These are phyloP conservation scores for Pseudocercospora fijiensis DNA, from an alignment of 2,329 filamentous ascomycete species.

Conservation along the genomic window DNA sequence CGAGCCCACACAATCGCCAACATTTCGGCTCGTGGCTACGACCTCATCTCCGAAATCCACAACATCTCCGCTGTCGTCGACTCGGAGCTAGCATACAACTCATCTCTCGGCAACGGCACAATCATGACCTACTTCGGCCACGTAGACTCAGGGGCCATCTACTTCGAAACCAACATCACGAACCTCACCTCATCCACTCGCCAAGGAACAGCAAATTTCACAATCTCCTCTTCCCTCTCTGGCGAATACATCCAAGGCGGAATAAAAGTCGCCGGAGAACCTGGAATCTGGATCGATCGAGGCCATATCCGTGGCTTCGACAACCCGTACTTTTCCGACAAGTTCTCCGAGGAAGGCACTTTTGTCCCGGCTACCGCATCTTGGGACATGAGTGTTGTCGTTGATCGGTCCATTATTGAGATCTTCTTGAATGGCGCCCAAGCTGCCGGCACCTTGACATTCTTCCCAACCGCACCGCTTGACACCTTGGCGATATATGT, in stretches of 20 bases:
- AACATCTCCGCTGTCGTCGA: constrained; percentile 52
- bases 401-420: constrained; percentile 58
- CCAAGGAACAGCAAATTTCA: constrained; percentile 52
- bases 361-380: constrained; percentile 33
- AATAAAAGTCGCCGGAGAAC: constrained; percentile 46
- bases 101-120: constrained; percentile 50
- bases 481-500: constrained; percentile 42
- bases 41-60: constrained; percentile 53
- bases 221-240: constrained; percentile 51
- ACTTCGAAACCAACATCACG: constrained; percentile 56
- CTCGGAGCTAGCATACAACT: constrained; percentile 45
- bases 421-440: constrained; percentile 56
- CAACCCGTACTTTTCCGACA: constrained; percentile 57
- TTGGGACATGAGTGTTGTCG: constrained; percentile 50
- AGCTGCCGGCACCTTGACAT: constrained; percentile 51
- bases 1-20: constrained; percentile 55
- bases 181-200: constrained; percentile 37
- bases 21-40: constrained; percentile 52
- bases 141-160: constrained; percentile 53
- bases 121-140: constrained; percentile 53
- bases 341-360: constrained; percentile 45
- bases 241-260: constrained; percentile 54
- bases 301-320: constrained; percentile 52
- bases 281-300: constrained; percentile 51
- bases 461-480: constrained; percentile 50